Evolutionary conservation across 495 filamentous ascomycete species (phyloP).

Genomic region (Xylaria castorea): DNA sequence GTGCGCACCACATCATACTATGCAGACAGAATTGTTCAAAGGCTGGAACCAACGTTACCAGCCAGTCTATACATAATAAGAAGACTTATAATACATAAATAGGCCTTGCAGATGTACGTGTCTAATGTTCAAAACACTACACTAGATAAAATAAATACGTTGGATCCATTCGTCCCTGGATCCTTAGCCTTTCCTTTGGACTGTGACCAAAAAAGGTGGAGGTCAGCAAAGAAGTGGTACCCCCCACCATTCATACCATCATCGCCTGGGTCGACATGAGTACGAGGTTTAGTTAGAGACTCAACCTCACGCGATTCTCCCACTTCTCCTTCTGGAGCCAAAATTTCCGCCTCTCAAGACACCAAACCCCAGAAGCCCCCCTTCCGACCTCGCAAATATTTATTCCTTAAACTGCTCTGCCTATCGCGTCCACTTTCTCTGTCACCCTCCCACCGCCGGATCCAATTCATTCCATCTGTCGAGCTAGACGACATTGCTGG

Average conservation of each 20-base stretch:
- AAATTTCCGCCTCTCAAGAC: background rate
- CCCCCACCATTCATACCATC: conserved; percentile 16
- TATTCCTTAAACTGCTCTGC: background rate
- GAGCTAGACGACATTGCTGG: background rate
- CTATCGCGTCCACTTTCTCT: background rate
- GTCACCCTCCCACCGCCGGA: background rate
- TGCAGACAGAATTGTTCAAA: background rate
- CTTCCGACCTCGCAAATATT: background rate
- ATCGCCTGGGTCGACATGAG: background rate
- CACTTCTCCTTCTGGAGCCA: background rate
- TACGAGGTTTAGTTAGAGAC: background rate
- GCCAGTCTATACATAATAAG: background rate
- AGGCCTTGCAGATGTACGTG: background rate
- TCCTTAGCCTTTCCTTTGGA: conserved; percentile 14
- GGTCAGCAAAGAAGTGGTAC: conserved; percentile 6
- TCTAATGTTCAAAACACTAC: background rate
- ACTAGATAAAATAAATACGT: background rate
- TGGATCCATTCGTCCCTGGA: background rate
- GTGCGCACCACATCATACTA: background rate
- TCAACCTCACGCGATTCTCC: conserved; percentile 9
- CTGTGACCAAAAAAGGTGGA: conserved; percentile 1
- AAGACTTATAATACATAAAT: background rate
- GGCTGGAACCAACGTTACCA: background rate
- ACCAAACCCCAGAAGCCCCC: background rate
- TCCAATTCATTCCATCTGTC: background rate